phyloP scores from a whole-genome alignment of 768 basidiomycete species.

The Lactifluus piperatus region DNA sequence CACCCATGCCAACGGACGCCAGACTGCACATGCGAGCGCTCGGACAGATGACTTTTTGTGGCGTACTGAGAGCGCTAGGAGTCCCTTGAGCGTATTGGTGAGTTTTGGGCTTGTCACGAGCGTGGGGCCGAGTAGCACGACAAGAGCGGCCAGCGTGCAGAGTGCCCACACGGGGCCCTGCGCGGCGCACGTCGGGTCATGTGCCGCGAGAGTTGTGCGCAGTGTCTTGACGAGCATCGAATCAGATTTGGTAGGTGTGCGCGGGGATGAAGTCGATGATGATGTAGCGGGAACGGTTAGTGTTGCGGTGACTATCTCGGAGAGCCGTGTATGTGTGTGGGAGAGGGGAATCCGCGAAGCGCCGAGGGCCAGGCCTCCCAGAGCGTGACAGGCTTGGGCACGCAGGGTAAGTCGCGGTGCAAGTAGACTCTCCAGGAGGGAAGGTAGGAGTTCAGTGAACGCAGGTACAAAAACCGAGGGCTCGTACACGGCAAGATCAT shows the following conservation, averaged over 20 bases:
- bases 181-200: conserved; percentile 51
- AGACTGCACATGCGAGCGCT: conserved; percentile 49
- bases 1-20: conserved; percentile 59
- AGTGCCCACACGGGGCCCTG: conserved; percentile 77
- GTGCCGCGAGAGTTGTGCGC: conserved; percentile 47
- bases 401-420: conserved; percentile 59
- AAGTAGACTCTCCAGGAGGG: conserved; percentile 53
- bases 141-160: conserved; percentile 53
- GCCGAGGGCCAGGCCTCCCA: conserved; percentile 58
- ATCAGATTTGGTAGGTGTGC: conserved; percentile 29
- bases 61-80: conserved; percentile 47
- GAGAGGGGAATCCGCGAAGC: conserved; percentile 40
- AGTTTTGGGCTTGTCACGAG: conserved; percentile 39
- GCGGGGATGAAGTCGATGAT: conserved; percentile 28
- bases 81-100: conserved; percentile 37
- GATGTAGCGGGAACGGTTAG: conserved; percentile 34
- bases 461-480: conserved; percentile 62
- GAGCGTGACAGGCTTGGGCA: conserved; percentile 64
- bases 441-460: conserved; percentile 51
- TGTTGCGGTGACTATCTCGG: conserved; percentile 39
- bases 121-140: conserved; percentile 55
- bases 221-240: conserved; percentile 55
- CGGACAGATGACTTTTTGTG: conserved; percentile 60
- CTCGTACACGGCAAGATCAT: conserved; percentile 55
- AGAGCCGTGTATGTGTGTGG: conserved; percentile 43